Evolutionary conservation across 345 rosid genomes (phyloP).

Genomic region (Eucalyptus cloeziana): DNA sequence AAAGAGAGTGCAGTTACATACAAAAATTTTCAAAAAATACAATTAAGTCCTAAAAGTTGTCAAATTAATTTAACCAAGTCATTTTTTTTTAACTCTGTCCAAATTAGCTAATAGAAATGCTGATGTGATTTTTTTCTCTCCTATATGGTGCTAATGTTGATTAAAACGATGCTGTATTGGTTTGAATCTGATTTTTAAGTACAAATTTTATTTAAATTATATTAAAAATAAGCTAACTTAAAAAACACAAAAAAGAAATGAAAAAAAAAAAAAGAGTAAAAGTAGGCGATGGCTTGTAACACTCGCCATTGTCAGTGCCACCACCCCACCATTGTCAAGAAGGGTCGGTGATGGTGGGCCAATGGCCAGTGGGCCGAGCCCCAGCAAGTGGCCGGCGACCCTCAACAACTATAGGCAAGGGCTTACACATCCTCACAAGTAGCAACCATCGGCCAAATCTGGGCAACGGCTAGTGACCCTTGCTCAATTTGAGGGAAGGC

Average conservation of each 20-base stretch:
- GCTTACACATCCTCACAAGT: neutral
- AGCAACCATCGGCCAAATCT: rapidly evolving
- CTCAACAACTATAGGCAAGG: too few relatives aligned
- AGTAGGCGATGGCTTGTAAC: neutral
- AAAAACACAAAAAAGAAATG: too few relatives aligned
- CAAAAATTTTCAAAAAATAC: too few relatives aligned
- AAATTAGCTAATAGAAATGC: too few relatives aligned
- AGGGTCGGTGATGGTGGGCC: neutral
- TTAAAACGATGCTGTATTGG: rapidly evolving
- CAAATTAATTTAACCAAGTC: neutral
- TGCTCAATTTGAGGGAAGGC: neutral
- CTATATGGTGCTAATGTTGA: too few relatives aligned
- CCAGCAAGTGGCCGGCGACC: rapidly evolving
- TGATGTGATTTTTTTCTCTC: too few relatives aligned
- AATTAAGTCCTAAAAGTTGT: neutral
- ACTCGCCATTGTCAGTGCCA: rapidly evolving
- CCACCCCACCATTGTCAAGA: neutral
- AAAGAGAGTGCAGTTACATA: too few relatives aligned
- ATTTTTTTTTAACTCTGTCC: too few relatives aligned
- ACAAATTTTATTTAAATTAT: too few relatives aligned
- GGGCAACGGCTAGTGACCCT: neutral
- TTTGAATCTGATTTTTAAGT: too few relatives aligned
- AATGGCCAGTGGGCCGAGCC: rapidly evolving
- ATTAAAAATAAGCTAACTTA: too few relatives aligned
- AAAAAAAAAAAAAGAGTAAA: rapidly evolving